These are phyloP conservation scores for Penicillium glabrum DNA, from an alignment of 2,329 filamentous ascomycete species.

Conservation along the genomic window DNA sequence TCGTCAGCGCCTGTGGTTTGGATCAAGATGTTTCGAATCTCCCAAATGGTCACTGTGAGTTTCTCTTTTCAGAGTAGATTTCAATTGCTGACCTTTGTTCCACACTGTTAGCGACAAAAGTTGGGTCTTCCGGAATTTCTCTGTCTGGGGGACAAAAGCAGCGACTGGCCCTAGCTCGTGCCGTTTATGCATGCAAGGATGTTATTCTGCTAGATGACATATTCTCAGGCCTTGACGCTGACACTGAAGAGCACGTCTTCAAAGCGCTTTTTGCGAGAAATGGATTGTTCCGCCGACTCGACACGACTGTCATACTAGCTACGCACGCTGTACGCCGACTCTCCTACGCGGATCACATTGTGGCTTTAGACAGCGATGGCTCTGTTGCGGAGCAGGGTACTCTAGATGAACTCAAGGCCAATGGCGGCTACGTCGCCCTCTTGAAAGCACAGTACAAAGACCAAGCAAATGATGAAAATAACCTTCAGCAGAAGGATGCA, in stretches of 20 bases:
- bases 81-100: neutral
- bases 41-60: constrained; percentile 1
- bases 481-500: neutral
- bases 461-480: neutral
- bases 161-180: constrained; percentile 18
- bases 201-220: constrained; percentile 19
- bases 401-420: neutral
- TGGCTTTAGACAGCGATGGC: neutral
- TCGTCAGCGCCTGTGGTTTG: neutral
- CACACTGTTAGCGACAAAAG: neutral
- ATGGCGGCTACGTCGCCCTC: neutral
- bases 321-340: constrained; percentile 11
- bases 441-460: neutral
- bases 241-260: constrained; percentile 5
- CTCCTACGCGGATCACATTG: neutral
- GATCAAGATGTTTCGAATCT: neutral
- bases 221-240: constrained; percentile 11
- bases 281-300: constrained; percentile 7
- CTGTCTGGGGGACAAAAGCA: constrained; percentile 8
- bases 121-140: neutral
- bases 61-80: neutral
- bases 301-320: constrained; percentile 12
- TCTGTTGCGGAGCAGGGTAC: neutral
- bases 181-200: constrained; percentile 13
- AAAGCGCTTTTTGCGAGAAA: constrained; percentile 4